These are phyloP conservation scores for Carallia pectinifolia DNA, from an alignment of 345 rosid genomes.

Conservation along the genomic window DNA sequence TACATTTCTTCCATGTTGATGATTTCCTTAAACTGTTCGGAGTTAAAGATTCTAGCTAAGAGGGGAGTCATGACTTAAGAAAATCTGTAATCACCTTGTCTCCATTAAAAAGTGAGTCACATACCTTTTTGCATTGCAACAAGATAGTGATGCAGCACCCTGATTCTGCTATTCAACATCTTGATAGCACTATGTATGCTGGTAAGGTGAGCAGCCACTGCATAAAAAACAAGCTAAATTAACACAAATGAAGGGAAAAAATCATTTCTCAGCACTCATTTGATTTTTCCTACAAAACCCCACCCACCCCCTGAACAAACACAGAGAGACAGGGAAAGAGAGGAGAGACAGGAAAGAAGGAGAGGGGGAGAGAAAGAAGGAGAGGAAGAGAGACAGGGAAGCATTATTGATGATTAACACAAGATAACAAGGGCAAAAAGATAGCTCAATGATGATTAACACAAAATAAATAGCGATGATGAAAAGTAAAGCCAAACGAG, in stretches of 20 bases:
- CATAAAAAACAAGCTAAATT: conserved; percentile 14
- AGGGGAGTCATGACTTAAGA: no score
- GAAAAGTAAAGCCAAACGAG: background rate
- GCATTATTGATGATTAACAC: no score
- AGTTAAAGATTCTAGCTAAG: no score
- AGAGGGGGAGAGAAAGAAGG: no score
- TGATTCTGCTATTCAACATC: conserved; percentile 92
- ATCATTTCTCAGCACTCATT: background rate
- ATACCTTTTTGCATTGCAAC: conserved; percentile 88
- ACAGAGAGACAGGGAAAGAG: no score
- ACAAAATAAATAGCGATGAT: background rate
- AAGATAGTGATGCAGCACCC: conserved; percentile 91
- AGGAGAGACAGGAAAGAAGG: no score
- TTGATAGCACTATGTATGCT: conserved; percentile 97
- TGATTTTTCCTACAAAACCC: background rate
- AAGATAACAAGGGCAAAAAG: background rate
- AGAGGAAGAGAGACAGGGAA: no score
- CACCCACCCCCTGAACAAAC: no score
- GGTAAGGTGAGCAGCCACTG: conserved; percentile 99
- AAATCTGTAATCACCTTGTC: no score
- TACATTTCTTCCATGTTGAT: no score
- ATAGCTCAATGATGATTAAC: background rate
- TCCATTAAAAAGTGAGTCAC: no score
- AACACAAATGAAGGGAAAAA: background rate
- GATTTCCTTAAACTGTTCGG: no score